phyloP scores from a whole-genome alignment of 352 stramenopile species.

The Peronospora farinosa region DNA sequence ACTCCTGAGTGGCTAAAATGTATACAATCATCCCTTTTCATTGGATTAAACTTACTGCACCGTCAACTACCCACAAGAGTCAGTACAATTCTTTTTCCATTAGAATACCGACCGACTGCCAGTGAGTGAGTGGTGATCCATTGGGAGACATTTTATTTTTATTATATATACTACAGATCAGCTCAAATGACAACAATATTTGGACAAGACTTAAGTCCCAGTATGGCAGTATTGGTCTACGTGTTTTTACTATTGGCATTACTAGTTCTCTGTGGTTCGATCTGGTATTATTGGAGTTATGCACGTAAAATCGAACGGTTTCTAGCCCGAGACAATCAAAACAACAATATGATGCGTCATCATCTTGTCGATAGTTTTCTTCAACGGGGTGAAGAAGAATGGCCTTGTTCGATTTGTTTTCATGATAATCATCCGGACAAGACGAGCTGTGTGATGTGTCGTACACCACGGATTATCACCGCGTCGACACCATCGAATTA shows the following conservation, averaged over 20 bases:
- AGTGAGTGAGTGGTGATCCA: too few species aligned
- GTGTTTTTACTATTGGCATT: conserved; percentile 67
- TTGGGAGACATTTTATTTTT: too few species aligned
- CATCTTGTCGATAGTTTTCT: conserved; percentile 81
- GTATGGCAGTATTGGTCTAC: conserved; percentile 69
- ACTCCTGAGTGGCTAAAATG: too few species aligned
- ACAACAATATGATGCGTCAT: conserved; percentile 88
- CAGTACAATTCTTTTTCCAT: too few species aligned
- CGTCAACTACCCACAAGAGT: too few species aligned
- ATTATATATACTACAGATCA: too few species aligned
- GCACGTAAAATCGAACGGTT: conserved; percentile 83
- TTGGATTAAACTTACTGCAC: too few species aligned
- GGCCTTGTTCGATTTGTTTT: conserved; percentile 85
- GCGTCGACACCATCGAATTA: conserved; percentile 42
- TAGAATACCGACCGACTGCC: too few species aligned
- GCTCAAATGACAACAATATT: conserved; percentile 73
- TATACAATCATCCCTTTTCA: too few species aligned
- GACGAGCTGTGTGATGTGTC: conserved; percentile 77
- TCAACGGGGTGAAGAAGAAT: conserved; percentile 71
- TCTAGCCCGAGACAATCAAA: conserved; percentile 69
- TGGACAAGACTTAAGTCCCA: conserved; percentile 61
- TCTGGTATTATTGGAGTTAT: conserved; percentile 88
- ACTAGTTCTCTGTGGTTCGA: conserved; percentile 57
- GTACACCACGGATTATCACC: conserved; percentile 62
- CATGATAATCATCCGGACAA: conserved; percentile 84